phyloP scores from a whole-genome alignment of 2,329 filamentous ascomycete species.

The Xylaria hypoxylon region DNA sequence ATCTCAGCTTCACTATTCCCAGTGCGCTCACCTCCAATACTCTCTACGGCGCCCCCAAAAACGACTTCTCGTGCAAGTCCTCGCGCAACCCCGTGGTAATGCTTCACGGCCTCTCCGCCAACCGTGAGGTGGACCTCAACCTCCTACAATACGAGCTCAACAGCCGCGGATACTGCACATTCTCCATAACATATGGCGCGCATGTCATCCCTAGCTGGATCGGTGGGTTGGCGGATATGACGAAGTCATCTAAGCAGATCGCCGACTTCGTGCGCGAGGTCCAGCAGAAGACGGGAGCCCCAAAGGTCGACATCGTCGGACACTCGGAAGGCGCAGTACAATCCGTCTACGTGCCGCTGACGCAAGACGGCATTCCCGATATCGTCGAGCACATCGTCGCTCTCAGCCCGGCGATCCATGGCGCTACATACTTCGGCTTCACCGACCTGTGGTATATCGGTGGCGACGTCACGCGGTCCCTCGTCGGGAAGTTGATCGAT shows the following conservation, averaged over 20 bases:
- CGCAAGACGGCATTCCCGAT: constrained; percentile 44
- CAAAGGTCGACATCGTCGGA: constrained; percentile 56
- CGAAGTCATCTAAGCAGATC: constrained; percentile 54
- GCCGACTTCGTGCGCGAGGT: constrained; percentile 55
- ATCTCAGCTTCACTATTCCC: constrained; percentile 39
- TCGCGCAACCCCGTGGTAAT: constrained; percentile 58
- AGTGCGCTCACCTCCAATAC: constrained; percentile 36
- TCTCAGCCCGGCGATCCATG: constrained; percentile 46
- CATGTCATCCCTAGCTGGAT: constrained; percentile 53
- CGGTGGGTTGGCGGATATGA: constrained; percentile 54
- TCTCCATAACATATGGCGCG: constrained; percentile 56
- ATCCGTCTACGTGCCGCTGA: constrained; percentile 50
- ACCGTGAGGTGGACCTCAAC: constrained; percentile 46
- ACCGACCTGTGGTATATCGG: constrained; percentile 48
- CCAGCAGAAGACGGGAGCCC: constrained; percentile 50
- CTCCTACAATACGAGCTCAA: constrained; percentile 46
- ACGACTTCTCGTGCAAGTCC: constrained; percentile 45
- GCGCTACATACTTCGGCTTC: constrained; percentile 47
- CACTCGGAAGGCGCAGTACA: constrained; percentile 59
- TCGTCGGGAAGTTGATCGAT: constrained; percentile 40
- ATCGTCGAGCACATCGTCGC: constrained; percentile 46
- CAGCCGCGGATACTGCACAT: constrained; percentile 56
- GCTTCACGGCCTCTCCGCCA: constrained; percentile 56
- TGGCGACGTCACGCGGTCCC: constrained; percentile 40
- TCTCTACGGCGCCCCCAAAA: constrained; percentile 45